Evolutionary conservation across 1,284 basidiomycete species (phyloP).

Genomic region (Dichomitus squalens): DNA sequence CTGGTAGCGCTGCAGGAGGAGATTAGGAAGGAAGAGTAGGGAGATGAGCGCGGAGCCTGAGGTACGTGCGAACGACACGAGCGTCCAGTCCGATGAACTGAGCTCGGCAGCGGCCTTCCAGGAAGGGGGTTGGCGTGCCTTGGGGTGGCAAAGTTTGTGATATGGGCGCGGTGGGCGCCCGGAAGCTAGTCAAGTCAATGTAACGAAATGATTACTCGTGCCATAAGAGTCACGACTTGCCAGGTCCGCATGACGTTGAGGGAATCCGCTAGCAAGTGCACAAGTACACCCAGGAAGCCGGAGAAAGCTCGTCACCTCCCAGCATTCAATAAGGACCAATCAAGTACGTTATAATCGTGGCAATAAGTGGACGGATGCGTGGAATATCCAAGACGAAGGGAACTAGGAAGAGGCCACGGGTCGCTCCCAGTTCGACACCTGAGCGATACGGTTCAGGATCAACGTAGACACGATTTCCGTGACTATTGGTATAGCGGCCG

Average conservation of each 20-base stretch:
- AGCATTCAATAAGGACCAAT: constrained; percentile 20
- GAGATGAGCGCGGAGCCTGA: constrained; percentile 3
- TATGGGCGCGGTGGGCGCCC: constrained; percentile 18
- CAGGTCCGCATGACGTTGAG: constrained; percentile 14
- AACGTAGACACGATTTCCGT: constrained; percentile 77
- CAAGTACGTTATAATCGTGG: constrained; percentile 26
- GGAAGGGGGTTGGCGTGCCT: constrained; percentile 4
- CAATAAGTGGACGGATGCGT: constrained; percentile 16
- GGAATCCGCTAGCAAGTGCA: constrained; percentile 12
- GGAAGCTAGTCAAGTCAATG: constrained; percentile 16
- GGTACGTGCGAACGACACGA: constrained; percentile 15
- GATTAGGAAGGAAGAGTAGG: constrained; percentile 37
- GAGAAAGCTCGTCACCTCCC: constrained; percentile 12
- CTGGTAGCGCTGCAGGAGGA: constrained; percentile 66
- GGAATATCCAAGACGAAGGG: constrained; percentile 9
- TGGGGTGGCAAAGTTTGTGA: constrained; percentile 28
- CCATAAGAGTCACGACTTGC: constrained; percentile 14
- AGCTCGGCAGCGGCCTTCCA: constrained; percentile 27
- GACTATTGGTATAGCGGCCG: constrained; percentile 55
- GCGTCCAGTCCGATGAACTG: constrained; percentile 21
- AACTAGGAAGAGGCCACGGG: not conserved
- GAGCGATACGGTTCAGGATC: constrained; percentile 66
- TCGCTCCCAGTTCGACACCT: constrained; percentile 52
- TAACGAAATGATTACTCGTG: constrained; percentile 12
- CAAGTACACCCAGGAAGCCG: constrained; percentile 2